Evolutionary conservation across 1,284 basidiomycete species (phyloP), one percentile per base, ranked within the genome.

Genomic region (Sanghuangporus weigelae): DNA sequence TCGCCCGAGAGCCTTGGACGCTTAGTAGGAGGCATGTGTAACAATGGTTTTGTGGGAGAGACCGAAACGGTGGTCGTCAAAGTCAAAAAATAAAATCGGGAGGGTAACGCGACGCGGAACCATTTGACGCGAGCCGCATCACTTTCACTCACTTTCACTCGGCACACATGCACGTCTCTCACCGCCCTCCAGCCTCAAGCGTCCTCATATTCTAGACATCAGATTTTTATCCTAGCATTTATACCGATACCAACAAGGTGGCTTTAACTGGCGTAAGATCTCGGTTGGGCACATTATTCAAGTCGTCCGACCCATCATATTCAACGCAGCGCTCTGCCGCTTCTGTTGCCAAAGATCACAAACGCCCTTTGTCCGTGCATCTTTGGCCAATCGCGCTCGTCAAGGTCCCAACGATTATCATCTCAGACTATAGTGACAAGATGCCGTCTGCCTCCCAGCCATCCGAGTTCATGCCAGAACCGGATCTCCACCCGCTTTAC

Each of bases 401-500:
- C 21, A 48, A 57, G 35, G 46, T 62, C 16, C 48, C 58, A 40
- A 53, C 50, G 12, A 60, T 61, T 23, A 46, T 59, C 44, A 49
- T 58, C 39, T 31, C 63, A 40, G 67, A 61, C 42, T 63, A 59
- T 49, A 42, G 71, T 67, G 67, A 63, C 67, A 42, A 59, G 65
- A 63, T 65, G 74, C 12, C 67, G 67, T 23, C 62, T 71, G 38
- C 63, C 7, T 61, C 59, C 19, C 62, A 67, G 12, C 51, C 73
- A 46, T 72, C 81, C 67, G 83, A 88, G 72, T 73, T 89, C 53
- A 79, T 80, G 31, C 87, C 85, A 61, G 87, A 87, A 71, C 90
- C 90, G 65, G 90, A 92, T 74, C 77, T 92, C 48, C 82, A 86
- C 72, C 90, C 89, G 53, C 73, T 91, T 50, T 91, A 89, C 71